Evolutionary conservation across 805 yeast genomes (phyloP).

Genomic region (Saccharomycopsis fodiens): DNA sequence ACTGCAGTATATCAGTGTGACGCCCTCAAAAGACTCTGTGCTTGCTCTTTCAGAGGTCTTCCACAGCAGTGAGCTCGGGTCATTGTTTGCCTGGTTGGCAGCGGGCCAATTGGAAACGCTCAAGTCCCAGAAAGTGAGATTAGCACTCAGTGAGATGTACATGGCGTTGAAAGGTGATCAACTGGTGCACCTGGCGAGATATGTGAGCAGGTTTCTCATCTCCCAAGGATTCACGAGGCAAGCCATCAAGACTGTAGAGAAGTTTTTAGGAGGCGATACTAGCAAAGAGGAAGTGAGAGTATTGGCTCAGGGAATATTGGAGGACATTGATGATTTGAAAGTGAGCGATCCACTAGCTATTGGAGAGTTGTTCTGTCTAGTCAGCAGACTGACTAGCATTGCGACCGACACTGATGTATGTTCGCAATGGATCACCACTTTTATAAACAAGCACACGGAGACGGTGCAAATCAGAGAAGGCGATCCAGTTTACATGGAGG

Average conservation of each 20-base stretch:
- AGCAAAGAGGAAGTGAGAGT: no score
- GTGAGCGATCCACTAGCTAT: conserved; percentile 3
- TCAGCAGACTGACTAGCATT: no score
- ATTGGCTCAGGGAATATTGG: neutral
- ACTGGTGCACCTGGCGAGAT: neutral
- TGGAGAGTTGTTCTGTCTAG: neutral
- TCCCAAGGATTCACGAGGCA: neutral
- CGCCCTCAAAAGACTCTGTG: neutral
- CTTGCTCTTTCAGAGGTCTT: neutral
- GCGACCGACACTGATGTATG: neutral
- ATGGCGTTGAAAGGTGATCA: neutral
- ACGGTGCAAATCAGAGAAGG: neutral
- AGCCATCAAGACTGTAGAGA: conserved; percentile 2
- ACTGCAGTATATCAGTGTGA: neutral
- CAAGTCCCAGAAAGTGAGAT: neutral
- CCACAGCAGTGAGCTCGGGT: neutral
- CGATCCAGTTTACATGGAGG: neutral
- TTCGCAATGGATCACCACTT: no score
- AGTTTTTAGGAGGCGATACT: no score
- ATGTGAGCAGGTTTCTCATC: neutral
- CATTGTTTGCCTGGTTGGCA: neutral
- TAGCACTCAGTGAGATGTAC: neutral
- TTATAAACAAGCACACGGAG: neutral
- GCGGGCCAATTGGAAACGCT: neutral
- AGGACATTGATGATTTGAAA: neutral